phyloP scores from a whole-genome alignment of 148 eudicot species.

The Talinum fruticosum region DNA sequence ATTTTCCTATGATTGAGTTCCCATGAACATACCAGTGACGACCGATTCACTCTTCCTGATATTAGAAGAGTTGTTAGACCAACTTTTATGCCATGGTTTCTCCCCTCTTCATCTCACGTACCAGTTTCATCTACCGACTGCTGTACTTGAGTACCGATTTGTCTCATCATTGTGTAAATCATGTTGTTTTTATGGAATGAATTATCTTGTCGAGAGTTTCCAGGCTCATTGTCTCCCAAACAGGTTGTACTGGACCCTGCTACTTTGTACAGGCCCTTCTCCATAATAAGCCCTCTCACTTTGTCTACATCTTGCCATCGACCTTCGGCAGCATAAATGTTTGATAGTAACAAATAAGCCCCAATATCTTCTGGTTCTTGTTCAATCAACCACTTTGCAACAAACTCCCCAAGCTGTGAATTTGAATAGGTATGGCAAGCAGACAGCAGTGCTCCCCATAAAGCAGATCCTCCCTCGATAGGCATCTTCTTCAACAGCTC shows the following conservation, averaged over 20 bases:
- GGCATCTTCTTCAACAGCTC: no score
- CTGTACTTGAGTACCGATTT: constrained; percentile 24
- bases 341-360: constrained; percentile 47
- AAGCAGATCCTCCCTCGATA: no score
- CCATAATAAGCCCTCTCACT: constrained; percentile 40
- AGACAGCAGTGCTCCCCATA: no score
- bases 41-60: not conserved
- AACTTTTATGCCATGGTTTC: not conserved
- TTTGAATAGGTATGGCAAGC: no score
- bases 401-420: constrained; percentile 44
- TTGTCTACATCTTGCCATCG: constrained; percentile 55
- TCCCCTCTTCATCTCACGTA: not conserved
- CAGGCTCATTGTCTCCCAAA: not conserved
- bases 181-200: constrained; percentile 16
- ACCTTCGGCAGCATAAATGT: constrained; percentile 52
- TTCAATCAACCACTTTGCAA: constrained; percentile 48
- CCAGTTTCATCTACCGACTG: not conserved
- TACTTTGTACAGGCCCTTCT: constrained; percentile 40
- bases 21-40: not conserved
- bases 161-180: constrained; percentile 25
- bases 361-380: constrained; percentile 45
- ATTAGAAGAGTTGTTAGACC: not conserved
- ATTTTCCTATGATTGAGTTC: not conserved
- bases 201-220: not conserved
- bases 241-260: constrained; percentile 38